phyloP scores from a whole-genome alignment of 2,329 filamentous ascomycete species.

The Blumeria hordei region DNA sequence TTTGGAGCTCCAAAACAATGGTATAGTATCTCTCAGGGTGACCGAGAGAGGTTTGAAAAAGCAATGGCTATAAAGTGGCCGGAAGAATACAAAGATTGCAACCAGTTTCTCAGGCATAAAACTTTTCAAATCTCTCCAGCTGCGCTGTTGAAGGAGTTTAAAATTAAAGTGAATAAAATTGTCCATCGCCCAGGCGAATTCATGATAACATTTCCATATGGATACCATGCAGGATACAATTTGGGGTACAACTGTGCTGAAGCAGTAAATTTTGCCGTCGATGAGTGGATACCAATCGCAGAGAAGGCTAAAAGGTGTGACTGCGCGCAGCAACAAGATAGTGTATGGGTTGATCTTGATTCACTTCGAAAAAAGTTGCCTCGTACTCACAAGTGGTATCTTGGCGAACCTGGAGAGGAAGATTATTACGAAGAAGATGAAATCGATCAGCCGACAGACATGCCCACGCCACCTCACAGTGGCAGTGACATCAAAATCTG shows the following conservation, averaged over 20 bases:
- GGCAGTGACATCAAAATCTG: slow-evolving; percentile 48
- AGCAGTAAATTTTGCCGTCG: slow-evolving; percentile 92
- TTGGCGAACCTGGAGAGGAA: slow-evolving; percentile 51
- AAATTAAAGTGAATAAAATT: slow-evolving; percentile 87
- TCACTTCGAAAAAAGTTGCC: slow-evolving; percentile 87
- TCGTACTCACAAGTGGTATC: slow-evolving; percentile 68
- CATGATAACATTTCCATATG: slow-evolving; percentile 94
- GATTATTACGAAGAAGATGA: slow-evolving; percentile 24
- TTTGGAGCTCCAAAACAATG: slow-evolving; percentile 97
- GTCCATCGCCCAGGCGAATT: slow-evolving; percentile 95
- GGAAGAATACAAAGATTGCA: slow-evolving; percentile 79
- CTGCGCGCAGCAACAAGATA: slow-evolving; percentile 84
- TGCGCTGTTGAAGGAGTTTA: slow-evolving; percentile 64
- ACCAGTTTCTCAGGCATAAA: slow-evolving; percentile 92
- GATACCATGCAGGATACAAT: slow-evolving; percentile 95
- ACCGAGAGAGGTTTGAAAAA: slow-evolving; percentile 74
- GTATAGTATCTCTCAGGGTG: slow-evolving; percentile 96
- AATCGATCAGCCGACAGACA: slow-evolving; percentile 38
- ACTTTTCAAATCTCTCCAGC: slow-evolving; percentile 89
- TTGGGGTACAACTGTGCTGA: slow-evolving; percentile 97
- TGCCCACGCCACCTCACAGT: slow-evolving; percentile 51
- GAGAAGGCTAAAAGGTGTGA: slow-evolving; percentile 92
- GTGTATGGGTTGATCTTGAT: slow-evolving; percentile 91
- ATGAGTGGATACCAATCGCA: slow-evolving; percentile 85
- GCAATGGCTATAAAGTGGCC: slow-evolving; percentile 95